Percentiles rank a stretch among this genome's conserved stretches.
phyloP scores from a whole-genome alignment of 2,329 filamentous ascomycete genomes.

The Neonectria punicea region DNA sequence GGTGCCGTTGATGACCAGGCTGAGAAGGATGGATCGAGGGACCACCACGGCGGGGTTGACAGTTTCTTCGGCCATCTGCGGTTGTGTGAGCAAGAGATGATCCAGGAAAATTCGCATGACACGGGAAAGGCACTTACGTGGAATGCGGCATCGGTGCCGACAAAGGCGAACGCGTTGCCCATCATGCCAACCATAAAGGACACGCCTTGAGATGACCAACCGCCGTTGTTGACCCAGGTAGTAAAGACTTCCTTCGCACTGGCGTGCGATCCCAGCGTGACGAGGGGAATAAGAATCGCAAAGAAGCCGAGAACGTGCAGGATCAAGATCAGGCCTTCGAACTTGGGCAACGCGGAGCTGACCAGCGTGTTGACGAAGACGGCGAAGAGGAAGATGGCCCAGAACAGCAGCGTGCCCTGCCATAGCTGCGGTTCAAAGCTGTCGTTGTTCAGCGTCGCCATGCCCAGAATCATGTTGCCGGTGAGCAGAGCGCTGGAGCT shows the following conservation, averaged over 20 bases:
- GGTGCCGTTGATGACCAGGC: constrained; percentile 60
- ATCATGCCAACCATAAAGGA: constrained; percentile 59
- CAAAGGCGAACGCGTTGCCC: constrained; percentile 52
- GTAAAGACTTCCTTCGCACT: constrained; percentile 54
- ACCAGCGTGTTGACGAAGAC: constrained; percentile 63
- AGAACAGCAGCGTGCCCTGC: constrained; percentile 62
- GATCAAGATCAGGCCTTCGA: constrained; percentile 62
- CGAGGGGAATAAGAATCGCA: constrained; percentile 45
- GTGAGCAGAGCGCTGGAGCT: constrained; percentile 53
- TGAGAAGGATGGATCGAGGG: constrained; percentile 61
- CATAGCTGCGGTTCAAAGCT: constrained; percentile 53
- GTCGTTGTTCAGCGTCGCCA: constrained; percentile 45
- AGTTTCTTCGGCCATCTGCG: constrained; percentile 58
- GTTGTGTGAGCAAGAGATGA: neutral
- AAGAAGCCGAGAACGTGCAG: constrained; percentile 56
- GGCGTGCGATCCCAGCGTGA: constrained; percentile 47
- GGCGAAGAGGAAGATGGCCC: constrained; percentile 57
- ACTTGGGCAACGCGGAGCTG: constrained; percentile 56
- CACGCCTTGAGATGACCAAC: constrained; percentile 55
- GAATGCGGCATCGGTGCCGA: constrained; percentile 46
- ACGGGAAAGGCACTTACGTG: constrained; percentile 34
- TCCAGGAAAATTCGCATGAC: neutral
- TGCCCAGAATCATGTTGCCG: constrained; percentile 56
- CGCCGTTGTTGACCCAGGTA: constrained; percentile 55
- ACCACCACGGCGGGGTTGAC: constrained; percentile 60